Evolutionary conservation across 106 monocot species (phyloP), one percentile per base, ranked within the genome.

Genomic region (Narthecium ossifragum): DNA sequence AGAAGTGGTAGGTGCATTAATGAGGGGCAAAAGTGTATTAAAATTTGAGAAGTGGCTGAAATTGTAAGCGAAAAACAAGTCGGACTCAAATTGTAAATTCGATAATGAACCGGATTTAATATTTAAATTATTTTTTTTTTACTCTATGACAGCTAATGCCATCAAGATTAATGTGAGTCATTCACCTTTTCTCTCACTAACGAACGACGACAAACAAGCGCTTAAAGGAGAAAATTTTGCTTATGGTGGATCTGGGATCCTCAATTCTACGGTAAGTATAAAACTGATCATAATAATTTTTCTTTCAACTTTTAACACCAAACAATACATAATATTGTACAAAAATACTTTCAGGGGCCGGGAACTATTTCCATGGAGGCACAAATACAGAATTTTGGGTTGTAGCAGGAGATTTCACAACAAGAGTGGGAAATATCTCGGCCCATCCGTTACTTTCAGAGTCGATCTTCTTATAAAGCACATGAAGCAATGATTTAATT

Each of bases 191-290:
- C 64, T 61, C 28, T 61, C 61, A 30, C 6, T 61, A 8, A 46
- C 40, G 20, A n/a, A 29, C n/a, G n/a, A n/a, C n/a, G 8, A 18
- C 2, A 28, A 1, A 10, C 23, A 61, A 13, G 29, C 13, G 22
- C 10, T 8, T 0, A 46, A 24, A 30, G 61, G 61, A 9, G 8
- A n/a, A 1, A 61, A 61, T 46, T 61, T 61, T 51, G 75, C 63
- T 39, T 75, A 69, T 3, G 69, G 63, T 2, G 75, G 63, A 11
- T 69, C 69, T 12, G 75, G 75, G 43, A 63, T 75, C 33, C 48
- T 75, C 11, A 62, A 75, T 26, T 12, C 25, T 33, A 75, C 75
- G 39, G 74, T 66, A 67, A 50, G 32, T 23, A 1, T 23, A 14
- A 5, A 7, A 55, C 25, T 17, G 12, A 45, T 39, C 27, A 46